Percentiles rank a stretch among this genome's conserved stretches.
Evolutionary conservation across 495 filamentous ascomycete species (phyloP).

Genomic region (Achaetomiella virescens): DNA sequence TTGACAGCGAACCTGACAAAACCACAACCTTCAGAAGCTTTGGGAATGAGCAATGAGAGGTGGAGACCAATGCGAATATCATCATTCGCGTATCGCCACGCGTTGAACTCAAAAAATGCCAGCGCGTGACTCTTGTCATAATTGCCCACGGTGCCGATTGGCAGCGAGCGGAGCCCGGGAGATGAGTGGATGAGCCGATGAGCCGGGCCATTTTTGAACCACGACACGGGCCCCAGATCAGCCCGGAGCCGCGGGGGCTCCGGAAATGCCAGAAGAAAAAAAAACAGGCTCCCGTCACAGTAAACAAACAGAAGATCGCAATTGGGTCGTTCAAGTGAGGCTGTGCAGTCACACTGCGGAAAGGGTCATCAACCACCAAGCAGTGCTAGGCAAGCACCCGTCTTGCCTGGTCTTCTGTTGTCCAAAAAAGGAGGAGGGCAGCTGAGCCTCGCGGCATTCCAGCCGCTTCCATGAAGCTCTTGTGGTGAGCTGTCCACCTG

Average conservation of each 20-base stretch:
- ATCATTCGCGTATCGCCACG: neutral
- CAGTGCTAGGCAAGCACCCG: too few relatives aligned
- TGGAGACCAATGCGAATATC: too few relatives aligned
- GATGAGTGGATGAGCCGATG: neutral
- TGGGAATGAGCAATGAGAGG: too few relatives aligned
- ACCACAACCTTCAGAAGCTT: too few relatives aligned
- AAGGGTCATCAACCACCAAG: too few relatives aligned
- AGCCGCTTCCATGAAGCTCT: slow-evolving; percentile 21
- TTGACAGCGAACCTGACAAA: too few relatives aligned
- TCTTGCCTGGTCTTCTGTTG: neutral
- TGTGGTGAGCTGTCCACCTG: slow-evolving; percentile 10
- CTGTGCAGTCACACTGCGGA: neutral
- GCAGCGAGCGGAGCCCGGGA: slow-evolving; percentile 5
- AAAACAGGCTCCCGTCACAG: too few relatives aligned
- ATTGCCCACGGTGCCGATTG: slow-evolving; percentile 5
- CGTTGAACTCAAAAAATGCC: neutral
- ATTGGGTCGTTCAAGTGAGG: neutral
- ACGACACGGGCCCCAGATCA: neutral
- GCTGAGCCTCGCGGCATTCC: slow-evolving; percentile 14
- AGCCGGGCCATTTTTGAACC: neutral
- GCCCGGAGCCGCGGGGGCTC: neutral
- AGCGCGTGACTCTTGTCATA: slow-evolving; percentile 6
- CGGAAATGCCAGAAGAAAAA: neutral
- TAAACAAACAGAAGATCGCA: neutral
- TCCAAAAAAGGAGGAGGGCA: neutral